A percentile compares a stretch with the other conserved stretches of the same genome.
These are phyloP conservation scores for Trichosporon asahii DNA, from an alignment of 1,284 basidiomycete genomes.

Conservation along the genomic window DNA sequence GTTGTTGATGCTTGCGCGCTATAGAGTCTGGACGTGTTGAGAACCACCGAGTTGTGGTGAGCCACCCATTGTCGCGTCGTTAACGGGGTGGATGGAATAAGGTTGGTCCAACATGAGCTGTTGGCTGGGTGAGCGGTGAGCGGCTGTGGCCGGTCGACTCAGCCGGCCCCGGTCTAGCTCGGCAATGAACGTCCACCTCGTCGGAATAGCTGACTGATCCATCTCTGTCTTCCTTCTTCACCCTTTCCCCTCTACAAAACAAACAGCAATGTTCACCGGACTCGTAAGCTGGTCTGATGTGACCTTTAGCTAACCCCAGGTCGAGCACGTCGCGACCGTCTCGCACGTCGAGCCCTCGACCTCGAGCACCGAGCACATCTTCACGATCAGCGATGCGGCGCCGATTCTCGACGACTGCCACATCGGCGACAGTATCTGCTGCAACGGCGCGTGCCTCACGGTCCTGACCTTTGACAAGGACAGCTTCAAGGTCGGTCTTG, in stretches of 20 bases:
- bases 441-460: conserved; percentile 80
- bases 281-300: conserved; percentile 30
- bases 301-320: conserved; percentile 28
- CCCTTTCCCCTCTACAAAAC: no score
- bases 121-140: not conserved
- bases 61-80: not conserved
- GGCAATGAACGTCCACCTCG: not conserved
- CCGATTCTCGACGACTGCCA: conserved; percentile 85
- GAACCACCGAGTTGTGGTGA: not conserved
- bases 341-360: conserved; percentile 41
- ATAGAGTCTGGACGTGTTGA: not conserved
- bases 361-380: conserved; percentile 57
- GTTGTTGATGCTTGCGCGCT: conserved; percentile 1
- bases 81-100: not conserved
- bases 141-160: conserved; percentile 1
- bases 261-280: conserved; percentile 47
- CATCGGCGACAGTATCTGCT: conserved; percentile 90
- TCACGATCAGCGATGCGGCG: conserved; percentile 71
- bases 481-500: conserved; percentile 90
- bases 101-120: not conserved
- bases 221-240: not conserved
- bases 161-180: not conserved
- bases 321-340: conserved; percentile 49
- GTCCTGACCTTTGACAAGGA: conserved; percentile 73
- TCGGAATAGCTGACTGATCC: not conserved